Percentiles rank a stretch among this genome's conserved stretches.
These are phyloP conservation scores for Jamesozyma lodderae DNA, from an alignment of 805 yeast species.

Conservation along the genomic window DNA sequence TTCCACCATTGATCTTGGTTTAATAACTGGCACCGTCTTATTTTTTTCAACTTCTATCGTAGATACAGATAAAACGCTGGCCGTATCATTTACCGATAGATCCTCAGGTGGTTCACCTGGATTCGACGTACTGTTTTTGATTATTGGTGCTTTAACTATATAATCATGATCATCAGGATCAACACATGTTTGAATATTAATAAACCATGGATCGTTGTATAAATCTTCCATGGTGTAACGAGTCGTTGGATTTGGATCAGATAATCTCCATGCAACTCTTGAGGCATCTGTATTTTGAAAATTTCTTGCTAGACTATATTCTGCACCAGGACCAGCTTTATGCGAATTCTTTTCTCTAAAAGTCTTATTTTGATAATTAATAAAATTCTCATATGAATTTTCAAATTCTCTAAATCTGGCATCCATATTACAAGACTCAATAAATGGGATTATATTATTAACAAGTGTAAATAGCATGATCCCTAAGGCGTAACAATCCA, in stretches of 20 bases:
- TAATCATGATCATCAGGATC: slow-evolving; percentile 16
- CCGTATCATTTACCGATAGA: neutral
- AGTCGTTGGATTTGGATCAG: slow-evolving; percentile 50
- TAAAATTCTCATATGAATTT: slow-evolving; percentile 37
- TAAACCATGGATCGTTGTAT: slow-evolving; percentile 59
- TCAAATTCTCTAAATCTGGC: slow-evolving; percentile 49
- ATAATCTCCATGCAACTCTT: slow-evolving; percentile 63
- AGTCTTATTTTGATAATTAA: slow-evolving; percentile 35
- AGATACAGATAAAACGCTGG: neutral
- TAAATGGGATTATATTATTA: slow-evolving; percentile 54
- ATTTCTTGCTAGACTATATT: slow-evolving; percentile 59
- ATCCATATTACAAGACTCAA: slow-evolving; percentile 39
- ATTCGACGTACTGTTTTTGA: slow-evolving; percentile 12
- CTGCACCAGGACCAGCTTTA: slow-evolving; percentile 59
- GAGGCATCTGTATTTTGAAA: slow-evolving; percentile 54
- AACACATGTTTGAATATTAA: slow-evolving; percentile 47
- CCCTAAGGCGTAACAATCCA: slow-evolving; percentile 72
- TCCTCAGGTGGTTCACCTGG: neutral
- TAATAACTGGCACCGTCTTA: neutral
- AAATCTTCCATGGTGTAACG: slow-evolving; percentile 49
- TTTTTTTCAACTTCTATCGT: neutral
- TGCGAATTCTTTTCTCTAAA: slow-evolving; percentile 40
- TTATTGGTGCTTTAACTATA: slow-evolving; percentile 17
- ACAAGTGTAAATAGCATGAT: slow-evolving; percentile 54
- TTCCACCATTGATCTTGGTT: slow-evolving; percentile 23